Evolutionary conservation across 768 basidiomycete genomes (phyloP).

Genomic region (Tricholoma sp.): DNA sequence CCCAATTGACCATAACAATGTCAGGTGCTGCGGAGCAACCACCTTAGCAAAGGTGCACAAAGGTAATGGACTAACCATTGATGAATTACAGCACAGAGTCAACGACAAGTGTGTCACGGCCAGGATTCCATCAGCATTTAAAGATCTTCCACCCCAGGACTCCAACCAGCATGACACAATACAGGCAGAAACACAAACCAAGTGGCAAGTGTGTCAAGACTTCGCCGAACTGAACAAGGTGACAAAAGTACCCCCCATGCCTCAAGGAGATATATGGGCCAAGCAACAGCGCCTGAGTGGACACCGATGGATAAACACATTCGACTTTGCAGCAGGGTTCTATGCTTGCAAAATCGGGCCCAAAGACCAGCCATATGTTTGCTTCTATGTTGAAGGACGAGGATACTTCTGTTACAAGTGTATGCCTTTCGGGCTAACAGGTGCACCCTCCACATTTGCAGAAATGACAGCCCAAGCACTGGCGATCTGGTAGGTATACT

Average conservation of each 20-base stretch:
- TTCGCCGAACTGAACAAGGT: no score
- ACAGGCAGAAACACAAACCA: neutral
- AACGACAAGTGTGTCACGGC: neutral
- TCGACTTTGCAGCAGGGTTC: no score
- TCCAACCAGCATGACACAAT: neutral
- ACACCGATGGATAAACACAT: slow-evolving; percentile 20
- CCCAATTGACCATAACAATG: slow-evolving; percentile 23
- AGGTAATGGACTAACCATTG: neutral
- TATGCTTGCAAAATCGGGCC: neutral
- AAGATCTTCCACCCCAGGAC: no score
- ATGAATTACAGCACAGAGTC: neutral
- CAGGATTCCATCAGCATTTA: no score
- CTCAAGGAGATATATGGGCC: slow-evolving; percentile 30
- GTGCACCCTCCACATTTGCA: slow-evolving; percentile 10
- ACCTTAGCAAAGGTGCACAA: slow-evolving; percentile 22
- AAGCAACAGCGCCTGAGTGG: slow-evolving; percentile 34
- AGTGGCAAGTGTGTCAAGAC: no score
- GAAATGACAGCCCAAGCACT: slow-evolving; percentile 8
- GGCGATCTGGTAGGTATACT: slow-evolving; percentile 11
- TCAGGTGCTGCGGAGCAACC: slow-evolving; percentile 30
- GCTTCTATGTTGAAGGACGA: slow-evolving; percentile 35
- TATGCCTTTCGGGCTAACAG: neutral
- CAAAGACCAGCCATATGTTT: slow-evolving; percentile 12
- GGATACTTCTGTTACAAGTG: slow-evolving; percentile 8
- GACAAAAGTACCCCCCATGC: slow-evolving; percentile 20